Conservation (phyloP, 2,329 filamentous ascomycete genomes). For the Pyrenochaeta sp. region DNA sequence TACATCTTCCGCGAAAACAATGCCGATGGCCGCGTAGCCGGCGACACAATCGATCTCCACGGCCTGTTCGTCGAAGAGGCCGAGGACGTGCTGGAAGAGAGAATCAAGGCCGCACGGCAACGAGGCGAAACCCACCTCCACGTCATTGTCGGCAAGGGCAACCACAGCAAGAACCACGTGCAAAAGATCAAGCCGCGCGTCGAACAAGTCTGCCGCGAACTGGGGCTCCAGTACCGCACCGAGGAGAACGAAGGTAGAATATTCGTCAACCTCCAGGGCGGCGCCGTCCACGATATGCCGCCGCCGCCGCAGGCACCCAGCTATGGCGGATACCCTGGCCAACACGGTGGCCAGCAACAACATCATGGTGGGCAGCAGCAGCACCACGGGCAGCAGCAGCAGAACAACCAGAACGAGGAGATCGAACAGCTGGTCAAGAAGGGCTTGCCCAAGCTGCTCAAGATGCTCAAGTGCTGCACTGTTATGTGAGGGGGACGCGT, state of each 20-base stretch:
- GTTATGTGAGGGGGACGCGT: constrained; percentile 66
- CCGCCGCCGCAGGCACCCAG: constrained; percentile 51
- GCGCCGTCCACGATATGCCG: constrained; percentile 54
- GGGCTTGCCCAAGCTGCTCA: constrained; percentile 66
- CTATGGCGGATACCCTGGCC: constrained; percentile 49
- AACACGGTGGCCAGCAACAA: constrained; percentile 51
- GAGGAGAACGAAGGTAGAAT: constrained; percentile 91
- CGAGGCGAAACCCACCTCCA: constrained; percentile 83
- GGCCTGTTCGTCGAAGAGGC: constrained; percentile 95
- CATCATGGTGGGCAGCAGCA: constrained; percentile 53
- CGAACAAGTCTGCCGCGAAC: constrained; percentile 82
- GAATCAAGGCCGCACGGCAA: constrained; percentile 78
- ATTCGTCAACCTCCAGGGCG: constrained; percentile 84
- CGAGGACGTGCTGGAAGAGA: constrained; percentile 84
- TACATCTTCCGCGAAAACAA: constrained; percentile 98
- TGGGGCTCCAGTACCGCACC: constrained; percentile 82
- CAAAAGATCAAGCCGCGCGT: constrained; percentile 97
- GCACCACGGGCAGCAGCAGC: constrained; percentile 43
- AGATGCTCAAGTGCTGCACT: constrained; percentile 73
- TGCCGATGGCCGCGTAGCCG: constrained; percentile 72
- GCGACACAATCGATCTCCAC: constrained; percentile 91
- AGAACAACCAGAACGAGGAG: constrained; percentile 56
- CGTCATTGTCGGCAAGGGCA: constrained; percentile 95
- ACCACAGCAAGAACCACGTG: constrained; percentile 80
- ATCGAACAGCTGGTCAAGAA: constrained; percentile 68